A percentile compares a stretch with the other conserved stretches of the same genome.
Evolutionary conservation across 2,329 filamentous ascomycete genomes (phyloP).

Genomic region (Fusarium abutilonis): DNA sequence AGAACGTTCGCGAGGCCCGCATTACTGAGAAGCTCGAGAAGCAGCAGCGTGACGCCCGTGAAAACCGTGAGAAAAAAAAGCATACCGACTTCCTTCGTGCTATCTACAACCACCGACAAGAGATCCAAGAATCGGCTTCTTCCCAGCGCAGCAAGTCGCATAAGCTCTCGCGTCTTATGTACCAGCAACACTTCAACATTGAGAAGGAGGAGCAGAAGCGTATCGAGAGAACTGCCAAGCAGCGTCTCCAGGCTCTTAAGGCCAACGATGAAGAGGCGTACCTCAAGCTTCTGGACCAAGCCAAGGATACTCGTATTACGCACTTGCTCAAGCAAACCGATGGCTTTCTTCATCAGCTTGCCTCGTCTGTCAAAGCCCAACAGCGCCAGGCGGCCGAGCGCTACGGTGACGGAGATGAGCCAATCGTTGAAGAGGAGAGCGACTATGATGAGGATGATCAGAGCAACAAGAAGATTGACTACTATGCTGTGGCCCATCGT

Average conservation of each 20-base stretch:
- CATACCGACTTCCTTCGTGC: conserved; percentile 91
- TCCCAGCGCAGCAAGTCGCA: conserved; percentile 78
- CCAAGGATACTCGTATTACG: conserved; percentile 99
- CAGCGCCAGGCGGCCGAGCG: conserved; percentile 83
- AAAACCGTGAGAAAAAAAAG: conserved; percentile 97
- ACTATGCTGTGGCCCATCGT: conserved; percentile 97
- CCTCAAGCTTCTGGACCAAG: conserved; percentile 95
- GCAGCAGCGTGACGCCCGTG: conserved; percentile 94
- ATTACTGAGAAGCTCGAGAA: conserved; percentile 99
- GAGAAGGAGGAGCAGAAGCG: conserved; percentile 99
- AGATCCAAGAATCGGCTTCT: conserved; percentile 74
- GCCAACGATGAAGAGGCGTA: conserved; percentile 99
- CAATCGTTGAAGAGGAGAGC: conserved; percentile 69
- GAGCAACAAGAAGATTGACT: conserved; percentile 86
- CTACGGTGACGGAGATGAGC: conserved; percentile 72
- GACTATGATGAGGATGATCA: conserved; percentile 75
- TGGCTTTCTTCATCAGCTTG: conserved; percentile 94
- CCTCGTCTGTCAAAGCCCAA: conserved; percentile 92
- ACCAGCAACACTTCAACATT: conserved; percentile 90
- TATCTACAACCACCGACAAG: conserved; percentile 82
- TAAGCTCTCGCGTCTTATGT: conserved; percentile 91
- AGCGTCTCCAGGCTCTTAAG: conserved; percentile 98
- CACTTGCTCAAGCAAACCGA: conserved; percentile 97
- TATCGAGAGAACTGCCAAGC: conserved; percentile 96
- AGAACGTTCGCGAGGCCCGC: conserved; percentile 91